phyloP scores from a whole-genome alignment of 208 protist genomes.

The Acanthamoeba rhysodes region DNA sequence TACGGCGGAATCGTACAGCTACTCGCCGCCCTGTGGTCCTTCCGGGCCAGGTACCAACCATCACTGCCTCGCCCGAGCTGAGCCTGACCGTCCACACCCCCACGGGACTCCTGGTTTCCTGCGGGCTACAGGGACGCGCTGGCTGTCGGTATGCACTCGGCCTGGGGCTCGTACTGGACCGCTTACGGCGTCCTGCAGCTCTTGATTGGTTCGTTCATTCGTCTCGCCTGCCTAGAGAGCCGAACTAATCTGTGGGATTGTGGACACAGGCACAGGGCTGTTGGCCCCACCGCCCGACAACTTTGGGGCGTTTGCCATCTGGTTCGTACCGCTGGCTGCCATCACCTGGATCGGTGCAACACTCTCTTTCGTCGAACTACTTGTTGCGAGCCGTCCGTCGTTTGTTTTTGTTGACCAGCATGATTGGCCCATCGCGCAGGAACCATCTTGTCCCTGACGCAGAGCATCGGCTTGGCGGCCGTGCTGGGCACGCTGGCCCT shows the following conservation, averaged over 20 bases:
- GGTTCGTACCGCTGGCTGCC: conserved; percentile 11
- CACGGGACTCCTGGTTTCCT: no score
- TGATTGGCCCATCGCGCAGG: neutral
- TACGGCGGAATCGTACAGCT: neutral
- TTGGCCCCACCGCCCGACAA: neutral
- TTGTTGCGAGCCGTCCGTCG: no score
- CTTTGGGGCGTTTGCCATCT: conserved; percentile 15
- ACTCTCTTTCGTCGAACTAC: neutral
- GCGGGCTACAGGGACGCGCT: neutral
- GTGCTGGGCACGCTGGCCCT: neutral
- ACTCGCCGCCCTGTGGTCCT: neutral
- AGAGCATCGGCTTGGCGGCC: neutral
- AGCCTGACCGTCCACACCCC: no score
- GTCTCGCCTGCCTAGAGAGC: no score
- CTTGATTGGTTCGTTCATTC: neutral
- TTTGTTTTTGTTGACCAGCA: no score
- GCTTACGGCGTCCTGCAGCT: conserved; percentile 2
- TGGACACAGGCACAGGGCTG: neutral
- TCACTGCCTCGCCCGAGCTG: no score
- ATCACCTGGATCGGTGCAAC: conserved; percentile 14
- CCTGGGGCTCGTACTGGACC: conserved; percentile 7
- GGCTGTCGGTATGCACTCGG: conserved; percentile 18
- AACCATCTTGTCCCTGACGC: neutral
- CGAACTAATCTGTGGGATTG: no score
- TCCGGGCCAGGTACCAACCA: neutral